phyloP scores from a whole-genome alignment of 306 rosid species.

The Quercus aquifolioides region DNA sequence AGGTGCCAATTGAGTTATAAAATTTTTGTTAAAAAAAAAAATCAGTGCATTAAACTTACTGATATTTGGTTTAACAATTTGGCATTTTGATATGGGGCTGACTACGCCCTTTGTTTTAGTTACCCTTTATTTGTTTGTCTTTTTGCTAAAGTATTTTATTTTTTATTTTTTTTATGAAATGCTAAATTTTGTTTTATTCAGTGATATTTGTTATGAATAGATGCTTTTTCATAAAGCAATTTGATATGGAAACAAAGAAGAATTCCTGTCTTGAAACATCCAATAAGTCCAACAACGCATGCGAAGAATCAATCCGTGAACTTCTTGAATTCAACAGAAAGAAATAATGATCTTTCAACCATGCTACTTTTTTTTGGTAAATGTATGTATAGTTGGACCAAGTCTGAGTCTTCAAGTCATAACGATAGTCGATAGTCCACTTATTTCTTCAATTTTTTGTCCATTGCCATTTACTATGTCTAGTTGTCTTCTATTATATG shows the following conservation, averaged over 20 bases:
- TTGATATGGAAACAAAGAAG: no score
- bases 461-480: constrained; percentile 22
- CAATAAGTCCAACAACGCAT: not conserved
- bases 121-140: no score
- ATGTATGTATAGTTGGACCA: not conserved
- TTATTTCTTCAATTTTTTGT: not conserved
- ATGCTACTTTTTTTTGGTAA: not conserved
- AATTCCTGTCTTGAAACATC: no score
- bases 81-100: not conserved
- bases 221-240: no score
- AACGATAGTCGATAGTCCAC: not conserved
- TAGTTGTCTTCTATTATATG: not conserved
- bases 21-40: no score
- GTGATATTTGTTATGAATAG: no score
- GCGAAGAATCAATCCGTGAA: not conserved
- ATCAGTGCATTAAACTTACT: no score
- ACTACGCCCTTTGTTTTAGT: not conserved
- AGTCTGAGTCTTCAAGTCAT: constrained; percentile 8
- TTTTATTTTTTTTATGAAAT: no score
- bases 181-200: no score
- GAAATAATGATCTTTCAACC: no score
- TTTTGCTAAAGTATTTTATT: no score
- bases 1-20: no score
- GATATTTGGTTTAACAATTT: not conserved
- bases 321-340: not conserved